phyloP scores from a whole-genome alignment of 768 basidiomycete species.

The Auriscalpium vulgare region DNA sequence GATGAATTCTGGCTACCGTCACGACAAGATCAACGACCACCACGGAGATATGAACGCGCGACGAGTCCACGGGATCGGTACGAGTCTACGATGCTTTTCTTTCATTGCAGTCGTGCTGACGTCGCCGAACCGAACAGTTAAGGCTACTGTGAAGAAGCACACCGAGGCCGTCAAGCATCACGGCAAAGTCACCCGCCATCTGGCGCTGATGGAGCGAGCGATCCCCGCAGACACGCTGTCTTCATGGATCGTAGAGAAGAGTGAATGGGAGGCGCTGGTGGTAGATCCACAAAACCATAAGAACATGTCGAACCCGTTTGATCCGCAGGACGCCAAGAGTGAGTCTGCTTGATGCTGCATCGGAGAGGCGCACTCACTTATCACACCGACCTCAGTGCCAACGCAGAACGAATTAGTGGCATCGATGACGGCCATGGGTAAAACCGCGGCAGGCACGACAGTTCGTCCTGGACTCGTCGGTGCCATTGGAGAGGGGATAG shows the following conservation, averaged over 20 bases:
- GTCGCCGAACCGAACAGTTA: too few relatives aligned
- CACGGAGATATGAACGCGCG: neutral
- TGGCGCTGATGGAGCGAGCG: too few relatives aligned
- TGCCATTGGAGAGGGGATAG: neutral
- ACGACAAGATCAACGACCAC: neutral
- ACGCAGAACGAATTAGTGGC: neutral
- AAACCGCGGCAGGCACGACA: neutral
- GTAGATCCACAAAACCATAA: neutral
- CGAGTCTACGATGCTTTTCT: neutral
- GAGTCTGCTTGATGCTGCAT: neutral
- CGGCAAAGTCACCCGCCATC: too few relatives aligned
- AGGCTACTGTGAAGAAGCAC: too few relatives aligned
- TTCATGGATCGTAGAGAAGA: neutral
- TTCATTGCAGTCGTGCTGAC: neutral
- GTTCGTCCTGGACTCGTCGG: neutral
- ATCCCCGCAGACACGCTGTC: neutral
- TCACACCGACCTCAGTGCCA: neutral
- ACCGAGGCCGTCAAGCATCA: too few relatives aligned
- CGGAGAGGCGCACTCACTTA: neutral
- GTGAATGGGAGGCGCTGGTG: neutral
- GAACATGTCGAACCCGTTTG: neutral
- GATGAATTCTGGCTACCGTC: constrained; percentile 14
- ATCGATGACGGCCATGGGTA: neutral
- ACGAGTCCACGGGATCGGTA: constrained; percentile 6
- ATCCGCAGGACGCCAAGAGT: neutral